Conservation (phyloP, 768 basidiomycete genomes). For the Rhodotorula kratochvilovae region DNA sequence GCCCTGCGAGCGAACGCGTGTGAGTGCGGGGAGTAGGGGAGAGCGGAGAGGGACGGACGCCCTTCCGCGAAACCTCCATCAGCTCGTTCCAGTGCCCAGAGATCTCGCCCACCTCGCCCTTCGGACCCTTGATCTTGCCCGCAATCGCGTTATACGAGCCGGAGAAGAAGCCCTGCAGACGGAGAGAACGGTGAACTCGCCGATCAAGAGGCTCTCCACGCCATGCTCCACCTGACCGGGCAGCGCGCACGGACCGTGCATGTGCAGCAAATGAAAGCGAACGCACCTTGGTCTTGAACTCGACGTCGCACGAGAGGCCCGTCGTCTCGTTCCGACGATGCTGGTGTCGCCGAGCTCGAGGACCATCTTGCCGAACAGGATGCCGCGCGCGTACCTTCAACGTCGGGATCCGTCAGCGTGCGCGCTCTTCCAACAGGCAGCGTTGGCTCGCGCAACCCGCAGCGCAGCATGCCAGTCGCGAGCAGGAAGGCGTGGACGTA, state of each 20-base stretch:
- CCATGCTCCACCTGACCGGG: background rate
- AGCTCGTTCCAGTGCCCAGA: constrained; percentile 82
- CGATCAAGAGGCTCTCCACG: no score
- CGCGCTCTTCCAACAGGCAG: background rate
- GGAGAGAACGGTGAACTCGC: background rate
- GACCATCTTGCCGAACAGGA: constrained; percentile 67
- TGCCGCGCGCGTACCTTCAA: constrained; percentile 49
- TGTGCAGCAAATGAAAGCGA: background rate
- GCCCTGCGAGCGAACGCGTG: constrained; percentile 28
- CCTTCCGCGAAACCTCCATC: constrained; percentile 74
- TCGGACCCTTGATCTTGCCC: constrained; percentile 67
- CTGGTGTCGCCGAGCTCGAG: constrained; percentile 90
- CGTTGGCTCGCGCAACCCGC: background rate
- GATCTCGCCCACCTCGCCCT: constrained; percentile 72
- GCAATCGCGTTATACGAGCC: constrained; percentile 83
- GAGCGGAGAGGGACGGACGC: constrained; percentile 54
- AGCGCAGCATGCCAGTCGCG: no score
- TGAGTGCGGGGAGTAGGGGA: background rate
- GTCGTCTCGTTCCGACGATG: constrained; percentile 73
- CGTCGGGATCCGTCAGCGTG: no score
- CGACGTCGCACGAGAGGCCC: constrained; percentile 70
- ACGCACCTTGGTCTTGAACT: constrained; percentile 92
- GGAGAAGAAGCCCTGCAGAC: constrained; percentile 83
- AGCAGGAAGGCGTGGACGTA: constrained; percentile 48
- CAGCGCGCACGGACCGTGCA: background rate